These are phyloP conservation scores for Starmerella cellae DNA, from an alignment of 805 yeast genomes.

Conservation along the genomic window DNA sequence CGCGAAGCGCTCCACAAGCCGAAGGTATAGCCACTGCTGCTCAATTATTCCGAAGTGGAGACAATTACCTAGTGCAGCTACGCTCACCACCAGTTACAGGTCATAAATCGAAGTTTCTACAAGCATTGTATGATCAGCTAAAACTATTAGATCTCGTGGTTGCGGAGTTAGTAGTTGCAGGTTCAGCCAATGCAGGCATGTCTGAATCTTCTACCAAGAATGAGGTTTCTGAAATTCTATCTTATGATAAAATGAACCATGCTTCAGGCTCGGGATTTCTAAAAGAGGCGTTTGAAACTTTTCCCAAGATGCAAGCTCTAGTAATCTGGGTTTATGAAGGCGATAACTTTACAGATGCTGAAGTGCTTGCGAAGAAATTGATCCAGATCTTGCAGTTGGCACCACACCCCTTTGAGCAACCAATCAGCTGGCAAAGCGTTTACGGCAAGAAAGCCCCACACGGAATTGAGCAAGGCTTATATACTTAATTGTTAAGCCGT, in stretches of 20 bases:
- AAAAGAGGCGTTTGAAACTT: slow-evolving; percentile 20
- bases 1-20: slow-evolving; percentile 18
- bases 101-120: slow-evolving; percentile 37
- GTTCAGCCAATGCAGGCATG: slow-evolving; percentile 60
- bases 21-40: slow-evolving; percentile 43
- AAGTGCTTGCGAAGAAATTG: slow-evolving; percentile 33
- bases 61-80: slow-evolving; percentile 46
- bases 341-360: slow-evolving; percentile 68
- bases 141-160: slow-evolving; percentile 1
- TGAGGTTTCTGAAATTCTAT: background rate
- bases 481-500: slow-evolving; percentile 31
- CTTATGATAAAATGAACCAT: background rate
- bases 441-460: slow-evolving; percentile 63
- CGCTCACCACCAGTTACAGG: slow-evolving; percentile 75
- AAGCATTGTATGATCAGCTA: slow-evolving; percentile 35
- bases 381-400: slow-evolving; percentile 24
- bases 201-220: slow-evolving; percentile 5
- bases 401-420: slow-evolving; percentile 26
- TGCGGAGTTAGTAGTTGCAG: slow-evolving; percentile 40
- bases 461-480: slow-evolving; percentile 68
- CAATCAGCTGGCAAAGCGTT: slow-evolving; percentile 72
- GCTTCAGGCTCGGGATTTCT: slow-evolving; percentile 27
- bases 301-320: slow-evolving; percentile 19
- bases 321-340: slow-evolving; percentile 73
- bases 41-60: slow-evolving; percentile 36